A percentile compares a stretch with the other conserved stretches of the same genome.
These are phyloP conservation scores for Lepiota brunneoincarnata DNA, from an alignment of 768 basidiomycete species.

Conservation along the genomic window DNA sequence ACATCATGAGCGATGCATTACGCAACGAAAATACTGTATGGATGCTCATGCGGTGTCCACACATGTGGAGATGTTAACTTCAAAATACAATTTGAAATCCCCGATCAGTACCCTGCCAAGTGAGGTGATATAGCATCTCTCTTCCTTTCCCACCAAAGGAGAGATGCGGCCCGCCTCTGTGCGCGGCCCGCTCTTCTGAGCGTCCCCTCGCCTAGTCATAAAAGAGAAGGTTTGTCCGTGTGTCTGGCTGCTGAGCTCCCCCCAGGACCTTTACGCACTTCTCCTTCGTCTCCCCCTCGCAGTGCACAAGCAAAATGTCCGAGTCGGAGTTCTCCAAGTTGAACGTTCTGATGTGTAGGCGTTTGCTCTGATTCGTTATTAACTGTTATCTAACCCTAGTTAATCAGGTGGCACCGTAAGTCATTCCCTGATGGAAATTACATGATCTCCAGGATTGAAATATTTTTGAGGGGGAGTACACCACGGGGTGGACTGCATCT, in stretches of 20 bases:
- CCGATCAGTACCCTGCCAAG: background rate
- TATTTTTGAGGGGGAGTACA: conserved; percentile 72
- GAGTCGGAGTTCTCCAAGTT: conserved; percentile 44
- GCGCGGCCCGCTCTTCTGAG: conserved; percentile 9
- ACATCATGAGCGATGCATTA: too few species aligned
- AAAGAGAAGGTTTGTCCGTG: background rate
- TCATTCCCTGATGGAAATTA: conserved; percentile 7
- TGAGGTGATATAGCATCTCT: too few species aligned
- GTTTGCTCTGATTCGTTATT: background rate
- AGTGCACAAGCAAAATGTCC: conserved; percentile 34
- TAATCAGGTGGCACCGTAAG: conserved; percentile 37
- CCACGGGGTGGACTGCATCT: conserved; percentile 89
- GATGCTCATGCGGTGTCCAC: too few species aligned
- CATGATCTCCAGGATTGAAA: background rate
- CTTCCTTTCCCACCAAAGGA: too few species aligned
- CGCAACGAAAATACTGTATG: too few species aligned
- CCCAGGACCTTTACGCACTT: background rate
- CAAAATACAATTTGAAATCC: too few species aligned
- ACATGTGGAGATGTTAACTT: too few species aligned
- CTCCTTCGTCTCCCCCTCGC: conserved; percentile 4
- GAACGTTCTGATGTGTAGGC: conserved; percentile 78
- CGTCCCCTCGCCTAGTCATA: background rate
- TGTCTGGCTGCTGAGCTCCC: background rate
- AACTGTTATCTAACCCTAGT: conserved; percentile 8
- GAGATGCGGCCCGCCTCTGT: conserved; percentile 3